phyloP scores from a whole-genome alignment of 2,329 filamentous ascomycete genomes.

The Bipolaris victoriae region DNA sequence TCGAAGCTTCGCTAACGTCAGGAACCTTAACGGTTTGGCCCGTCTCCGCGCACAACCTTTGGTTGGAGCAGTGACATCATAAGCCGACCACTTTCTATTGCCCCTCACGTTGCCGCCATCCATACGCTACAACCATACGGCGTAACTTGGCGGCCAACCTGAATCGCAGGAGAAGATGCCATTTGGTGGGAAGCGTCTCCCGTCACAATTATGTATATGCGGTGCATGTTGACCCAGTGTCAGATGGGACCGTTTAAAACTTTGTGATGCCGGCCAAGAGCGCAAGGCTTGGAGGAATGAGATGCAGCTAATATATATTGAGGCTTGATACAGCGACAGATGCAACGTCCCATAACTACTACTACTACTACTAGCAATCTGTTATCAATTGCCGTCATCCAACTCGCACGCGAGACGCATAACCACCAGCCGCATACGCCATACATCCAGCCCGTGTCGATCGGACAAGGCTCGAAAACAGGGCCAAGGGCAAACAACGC shows the following conservation, averaged over 20 bases:
- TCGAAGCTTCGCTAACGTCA: conserved; percentile 12
- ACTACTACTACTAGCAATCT: background rate
- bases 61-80: conserved; percentile 27
- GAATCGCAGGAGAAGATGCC: background rate
- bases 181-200: conserved; percentile 17
- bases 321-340: background rate
- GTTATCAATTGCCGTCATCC: background rate
- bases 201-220: conserved; percentile 8
- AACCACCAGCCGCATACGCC: conserved; percentile 17
- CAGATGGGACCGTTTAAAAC: conserved; percentile 12
- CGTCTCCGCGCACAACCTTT: conserved; percentile 3
- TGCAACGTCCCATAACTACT: background rate
- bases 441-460: conserved; percentile 11
- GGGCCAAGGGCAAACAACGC: background rate
- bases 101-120: conserved; percentile 19
- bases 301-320: background rate
- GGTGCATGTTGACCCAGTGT: conserved; percentile 11
- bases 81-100: conserved; percentile 2
- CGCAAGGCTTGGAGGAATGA: background rate
- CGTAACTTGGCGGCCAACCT: conserved; percentile 10
- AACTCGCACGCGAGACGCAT: background rate
- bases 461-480: conserved; percentile 15
- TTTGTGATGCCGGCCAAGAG: background rate
- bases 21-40: conserved; percentile 15
- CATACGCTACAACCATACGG: conserved; percentile 4